Base-by-base conservation (phyloP, 2,329 filamentous ascomycete species). In the Trichoderma endophyticum region DNA sequence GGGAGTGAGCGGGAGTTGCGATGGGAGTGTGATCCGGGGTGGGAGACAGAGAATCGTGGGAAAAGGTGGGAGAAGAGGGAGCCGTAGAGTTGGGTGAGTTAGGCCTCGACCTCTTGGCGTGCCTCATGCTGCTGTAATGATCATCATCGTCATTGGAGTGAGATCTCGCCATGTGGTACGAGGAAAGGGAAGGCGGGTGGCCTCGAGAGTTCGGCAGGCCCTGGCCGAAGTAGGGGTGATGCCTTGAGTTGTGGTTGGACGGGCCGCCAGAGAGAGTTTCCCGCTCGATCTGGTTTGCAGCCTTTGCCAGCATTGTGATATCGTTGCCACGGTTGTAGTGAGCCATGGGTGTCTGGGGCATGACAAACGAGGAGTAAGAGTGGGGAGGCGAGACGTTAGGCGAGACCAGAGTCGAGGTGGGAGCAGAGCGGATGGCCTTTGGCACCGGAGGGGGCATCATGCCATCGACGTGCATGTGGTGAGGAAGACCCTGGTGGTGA, bases 11-110 rank as follows among this genome's bases (percentile, higher is more conserved):
- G 5, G 95, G 95, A 6, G 95, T 99, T 32, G 95, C 95, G 71
- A 98, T 90, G n/a, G 95, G 95, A n/a, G 96, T 98, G 85, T 98
- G 95, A 79, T 98, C 95, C 12, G 95, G 96, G 2, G 95, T 99
- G 5, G 95, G 96, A 11, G 95, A 98, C 61, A 95, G 88, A 12
- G 95, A 98, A 82, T 97, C 94, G 83, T 98, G 94, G 2, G 95
- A 98, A 81, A 98, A 97, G 4, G 95, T 98, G 30, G 95, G 95
- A 36, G 95, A 98, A 30, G 95, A 97, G 24, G 96, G 96, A 62
- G 95, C 95, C 2, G 95, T 98, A 9, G 95, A 98, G 83, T 97
- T 94, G 68, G 95, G 96, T 43, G 95, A 98, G 81, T 95, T 96
- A 57, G 96, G 95, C 77, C 95, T 87, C 73, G 95, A 98, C 74